These are phyloP conservation scores for Didymella lethalis DNA, from an alignment of 2,329 filamentous ascomycete species.

Conservation along the genomic window DNA sequence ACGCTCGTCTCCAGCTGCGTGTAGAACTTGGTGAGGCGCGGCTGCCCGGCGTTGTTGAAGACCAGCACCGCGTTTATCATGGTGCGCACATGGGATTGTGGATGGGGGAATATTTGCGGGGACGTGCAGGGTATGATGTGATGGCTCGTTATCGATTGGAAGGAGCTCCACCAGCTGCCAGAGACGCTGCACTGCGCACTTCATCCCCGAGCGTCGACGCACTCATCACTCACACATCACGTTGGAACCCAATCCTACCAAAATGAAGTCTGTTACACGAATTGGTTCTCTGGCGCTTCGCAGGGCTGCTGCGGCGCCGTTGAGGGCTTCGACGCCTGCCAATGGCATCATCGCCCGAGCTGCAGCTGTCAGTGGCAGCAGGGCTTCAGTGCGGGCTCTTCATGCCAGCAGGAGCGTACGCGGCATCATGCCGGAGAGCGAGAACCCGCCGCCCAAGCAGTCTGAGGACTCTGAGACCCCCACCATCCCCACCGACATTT, in stretches of 20 bases:
- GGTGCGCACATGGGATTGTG: conserved; percentile 20
- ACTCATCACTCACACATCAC: conserved; percentile 7
- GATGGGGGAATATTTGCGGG: neutral
- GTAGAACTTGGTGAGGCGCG: conserved; percentile 97
- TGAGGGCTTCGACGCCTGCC: conserved; percentile 32
- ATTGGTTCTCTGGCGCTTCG: conserved; percentile 33
- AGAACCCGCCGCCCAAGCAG: conserved; percentile 50
- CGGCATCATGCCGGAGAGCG: conserved; percentile 57
- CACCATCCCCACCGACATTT: conserved; percentile 69
- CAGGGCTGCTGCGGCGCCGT: conserved; percentile 31
- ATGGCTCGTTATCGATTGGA: conserved; percentile 19
- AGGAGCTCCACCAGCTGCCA: conserved; percentile 20
- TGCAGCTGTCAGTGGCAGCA: conserved; percentile 16
- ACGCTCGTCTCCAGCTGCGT: conserved; percentile 97
- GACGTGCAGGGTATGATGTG: conserved; percentile 17
- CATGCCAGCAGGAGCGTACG: conserved; percentile 34
- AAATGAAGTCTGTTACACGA: conserved; percentile 39
- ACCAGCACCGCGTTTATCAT: conserved; percentile 99
- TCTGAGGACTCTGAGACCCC: conserved; percentile 48
- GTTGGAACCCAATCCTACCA: conserved; percentile 3
- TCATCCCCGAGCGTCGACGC: conserved; percentile 9
- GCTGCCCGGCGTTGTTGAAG: conserved; percentile 98
- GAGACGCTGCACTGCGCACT: conserved; percentile 9
- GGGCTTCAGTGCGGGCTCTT: conserved; percentile 32
- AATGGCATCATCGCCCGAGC: conserved; percentile 40